phyloP scores from a whole-genome alignment of 1,284 basidiomycete genomes.

The Papiliotrema fonsecae region DNA sequence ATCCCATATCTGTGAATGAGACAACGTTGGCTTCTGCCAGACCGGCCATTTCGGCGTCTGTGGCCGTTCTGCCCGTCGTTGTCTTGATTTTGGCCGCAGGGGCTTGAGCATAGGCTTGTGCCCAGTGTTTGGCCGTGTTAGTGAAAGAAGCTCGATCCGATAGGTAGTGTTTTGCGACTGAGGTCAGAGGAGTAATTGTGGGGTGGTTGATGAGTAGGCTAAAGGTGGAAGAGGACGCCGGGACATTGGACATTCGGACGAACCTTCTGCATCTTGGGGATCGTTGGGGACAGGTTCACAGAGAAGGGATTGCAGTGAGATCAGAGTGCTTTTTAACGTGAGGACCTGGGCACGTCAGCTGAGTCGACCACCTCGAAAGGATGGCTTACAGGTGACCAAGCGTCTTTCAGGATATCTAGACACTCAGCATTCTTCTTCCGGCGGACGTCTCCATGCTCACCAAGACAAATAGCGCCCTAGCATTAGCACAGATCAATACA shows the following conservation, averaged over 20 bases:
- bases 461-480: constrained; percentile 49
- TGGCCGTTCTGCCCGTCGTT: constrained; percentile 18
- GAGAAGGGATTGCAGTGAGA: constrained; percentile 91
- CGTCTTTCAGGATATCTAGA: constrained; percentile 73
- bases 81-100: constrained; percentile 45
- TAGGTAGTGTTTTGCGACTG: constrained; percentile 91
- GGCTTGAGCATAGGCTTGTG: constrained; percentile 77
- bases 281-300: constrained; percentile 95
- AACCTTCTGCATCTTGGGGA: constrained; percentile 88
- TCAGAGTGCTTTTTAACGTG: constrained; percentile 93
- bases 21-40: constrained; percentile 50
- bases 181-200: neutral
- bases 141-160: constrained; percentile 83
- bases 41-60: constrained; percentile 49
- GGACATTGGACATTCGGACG: constrained; percentile 7
- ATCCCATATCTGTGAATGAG: constrained; percentile 52
- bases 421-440: neutral
- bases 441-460: constrained; percentile 7
- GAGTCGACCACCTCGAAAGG: neutral
- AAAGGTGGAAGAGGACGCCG: neutral
- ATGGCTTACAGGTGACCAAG: constrained; percentile 57
- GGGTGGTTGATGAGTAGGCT: no score
- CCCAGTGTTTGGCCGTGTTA: constrained; percentile 91
- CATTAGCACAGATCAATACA: constrained; percentile 6
- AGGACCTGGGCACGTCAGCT: constrained; percentile 58